phyloP scores from a whole-genome alignment of 2,329 filamentous ascomycete species.

The Xylariomycetidae sp. region DNA sequence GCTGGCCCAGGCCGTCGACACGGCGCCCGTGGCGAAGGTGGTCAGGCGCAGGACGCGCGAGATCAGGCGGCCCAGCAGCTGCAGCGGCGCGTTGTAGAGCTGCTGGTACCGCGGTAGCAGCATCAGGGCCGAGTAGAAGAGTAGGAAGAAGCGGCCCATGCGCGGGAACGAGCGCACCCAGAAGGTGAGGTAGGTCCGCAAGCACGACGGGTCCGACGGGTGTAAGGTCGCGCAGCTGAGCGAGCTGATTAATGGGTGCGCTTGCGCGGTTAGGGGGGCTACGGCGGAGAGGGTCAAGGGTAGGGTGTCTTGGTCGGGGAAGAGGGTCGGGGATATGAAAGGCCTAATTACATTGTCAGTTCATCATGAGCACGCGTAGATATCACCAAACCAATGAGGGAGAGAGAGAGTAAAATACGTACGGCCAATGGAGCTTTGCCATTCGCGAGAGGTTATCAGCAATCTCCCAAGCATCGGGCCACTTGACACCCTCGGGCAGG shows the following conservation, averaged over 20 bases:
- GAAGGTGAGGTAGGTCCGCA: conserved; percentile 81
- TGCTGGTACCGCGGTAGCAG: conserved; percentile 63
- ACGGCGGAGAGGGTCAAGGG: conserved; percentile 63
- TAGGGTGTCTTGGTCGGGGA: conserved; percentile 66
- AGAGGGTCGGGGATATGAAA: conserved; percentile 81
- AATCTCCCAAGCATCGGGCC: conserved; percentile 73
- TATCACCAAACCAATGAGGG: neutral
- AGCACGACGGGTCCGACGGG: conserved; percentile 80
- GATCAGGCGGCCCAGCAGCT: conserved; percentile 61
- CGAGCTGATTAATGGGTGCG: conserved; percentile 79
- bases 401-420: conserved; percentile 35
- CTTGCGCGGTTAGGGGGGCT: conserved; percentile 72
- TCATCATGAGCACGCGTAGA: conserved; percentile 4
- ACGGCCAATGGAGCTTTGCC: conserved; percentile 79
- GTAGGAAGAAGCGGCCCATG: conserved; percentile 72
- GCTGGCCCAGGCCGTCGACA: conserved; percentile 82
- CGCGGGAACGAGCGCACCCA: conserved; percentile 79
- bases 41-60: conserved; percentile 68
- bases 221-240: conserved; percentile 89
- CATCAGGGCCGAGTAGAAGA: conserved; percentile 67
- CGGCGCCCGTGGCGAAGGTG: conserved; percentile 74
- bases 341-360: conserved; percentile 44
- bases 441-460: conserved; percentile 79
- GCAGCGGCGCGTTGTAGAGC: conserved; percentile 65
- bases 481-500: conserved; percentile 62